phyloP scores from a whole-genome alignment of 805 yeast genomes.

The Candida silvicultrix region DNA sequence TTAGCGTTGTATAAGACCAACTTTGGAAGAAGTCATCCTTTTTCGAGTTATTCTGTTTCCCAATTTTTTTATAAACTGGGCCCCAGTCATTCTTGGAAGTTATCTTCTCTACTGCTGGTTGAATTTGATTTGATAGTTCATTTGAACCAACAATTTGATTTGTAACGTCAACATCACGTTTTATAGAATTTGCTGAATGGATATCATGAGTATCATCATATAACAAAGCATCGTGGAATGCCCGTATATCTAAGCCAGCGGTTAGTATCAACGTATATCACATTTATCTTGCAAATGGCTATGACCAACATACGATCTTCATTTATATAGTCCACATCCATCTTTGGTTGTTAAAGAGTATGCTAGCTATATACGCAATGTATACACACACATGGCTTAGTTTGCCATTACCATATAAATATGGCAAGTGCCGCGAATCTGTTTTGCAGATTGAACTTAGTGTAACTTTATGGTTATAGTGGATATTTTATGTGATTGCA shows the following conservation, averaged over 20 bases:
- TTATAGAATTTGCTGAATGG: neutral
- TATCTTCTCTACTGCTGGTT: constrained; percentile 25
- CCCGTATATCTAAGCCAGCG: constrained; percentile 23
- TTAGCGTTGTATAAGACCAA: constrained; percentile 38
- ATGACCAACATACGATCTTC: constrained; percentile 24
- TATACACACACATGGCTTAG: no score
- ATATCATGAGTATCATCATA: constrained; percentile 14
- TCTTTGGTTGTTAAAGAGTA: neutral
- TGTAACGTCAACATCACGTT: neutral
- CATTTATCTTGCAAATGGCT: no score
- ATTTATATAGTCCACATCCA: constrained; percentile 25
- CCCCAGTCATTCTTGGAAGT: constrained; percentile 41
- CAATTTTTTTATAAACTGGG: constrained; percentile 28
- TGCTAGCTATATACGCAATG: no score
- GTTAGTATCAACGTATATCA: no score
- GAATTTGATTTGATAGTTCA: neutral
- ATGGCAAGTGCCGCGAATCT: no score
- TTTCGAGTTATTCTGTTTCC: constrained; percentile 2
- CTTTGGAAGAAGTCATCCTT: constrained; percentile 27
- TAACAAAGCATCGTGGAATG: constrained; percentile 31
- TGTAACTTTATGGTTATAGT: no score
- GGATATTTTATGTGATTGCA: no score
- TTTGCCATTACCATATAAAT: no score
- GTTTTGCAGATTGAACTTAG: no score
- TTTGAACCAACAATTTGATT: constrained; percentile 5